Conservation (phyloP, 2,329 filamentous ascomycete genomes). For the Talaromyces islandicus region DNA sequence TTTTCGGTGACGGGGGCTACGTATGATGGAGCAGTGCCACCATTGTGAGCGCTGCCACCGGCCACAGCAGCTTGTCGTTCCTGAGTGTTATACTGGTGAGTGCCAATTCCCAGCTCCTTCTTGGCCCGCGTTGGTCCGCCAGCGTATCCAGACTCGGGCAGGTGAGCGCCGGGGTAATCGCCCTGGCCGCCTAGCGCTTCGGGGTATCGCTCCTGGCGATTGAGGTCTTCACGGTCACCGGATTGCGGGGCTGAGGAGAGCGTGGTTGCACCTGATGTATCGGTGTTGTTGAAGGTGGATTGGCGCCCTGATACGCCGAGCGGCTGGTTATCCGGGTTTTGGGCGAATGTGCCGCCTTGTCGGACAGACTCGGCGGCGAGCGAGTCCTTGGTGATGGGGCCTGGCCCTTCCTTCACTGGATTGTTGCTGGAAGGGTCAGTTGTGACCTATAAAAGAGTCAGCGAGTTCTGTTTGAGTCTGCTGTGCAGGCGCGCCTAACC, state of each 20-base stretch:
- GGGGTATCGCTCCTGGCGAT: conserved; percentile 39
- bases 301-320: conserved; percentile 46
- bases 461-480: not conserved
- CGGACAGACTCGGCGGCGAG: conserved; percentile 68
- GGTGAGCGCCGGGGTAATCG: conserved; percentile 32
- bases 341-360: conserved; percentile 54
- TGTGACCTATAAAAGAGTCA: conserved; percentile 25
- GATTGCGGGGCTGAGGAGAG: conserved; percentile 45
- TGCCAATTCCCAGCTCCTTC: conserved; percentile 20
- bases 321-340: conserved; percentile 52
- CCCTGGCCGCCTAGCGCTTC: conserved; percentile 33
- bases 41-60: conserved; percentile 16
- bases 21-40: conserved; percentile 33
- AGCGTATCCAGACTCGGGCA: conserved; percentile 26
- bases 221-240: conserved; percentile 38
- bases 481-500: conserved; percentile 14
- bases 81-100: conserved; percentile 16
- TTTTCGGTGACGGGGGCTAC: conserved; percentile 28
- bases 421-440: conserved; percentile 43
- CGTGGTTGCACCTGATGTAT: conserved; percentile 48
- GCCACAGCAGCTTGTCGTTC: conserved; percentile 1
- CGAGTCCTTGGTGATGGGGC: conserved; percentile 61
- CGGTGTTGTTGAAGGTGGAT: conserved; percentile 52
- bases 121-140: conserved; percentile 30
- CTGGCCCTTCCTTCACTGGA: conserved; percentile 57